Conservation (phyloP, 2,329 filamentous ascomycete genomes). For the Fusarium tricinctum region DNA sequence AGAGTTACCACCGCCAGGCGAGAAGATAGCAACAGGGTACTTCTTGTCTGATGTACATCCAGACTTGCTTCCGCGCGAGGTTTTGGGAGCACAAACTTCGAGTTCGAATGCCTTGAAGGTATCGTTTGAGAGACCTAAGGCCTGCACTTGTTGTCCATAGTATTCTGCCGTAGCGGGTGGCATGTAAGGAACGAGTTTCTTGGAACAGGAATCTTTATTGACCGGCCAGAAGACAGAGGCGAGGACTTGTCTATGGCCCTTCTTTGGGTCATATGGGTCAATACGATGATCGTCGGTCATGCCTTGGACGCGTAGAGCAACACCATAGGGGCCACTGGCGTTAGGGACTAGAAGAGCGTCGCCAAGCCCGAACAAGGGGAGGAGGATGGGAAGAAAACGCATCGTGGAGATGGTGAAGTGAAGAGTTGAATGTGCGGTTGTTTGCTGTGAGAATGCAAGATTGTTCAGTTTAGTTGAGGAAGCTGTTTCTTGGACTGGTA, state of each 20-base stretch:
- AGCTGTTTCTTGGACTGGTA: not conserved
- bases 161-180: constrained; percentile 50
- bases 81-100: constrained; percentile 39
- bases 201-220: constrained; percentile 42
- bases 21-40: constrained; percentile 56
- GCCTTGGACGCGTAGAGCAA: constrained; percentile 45
- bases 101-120: constrained; percentile 50
- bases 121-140: constrained; percentile 51
- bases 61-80: accelerated
- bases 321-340: constrained; percentile 51
- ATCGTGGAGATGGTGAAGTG: constrained; percentile 12
- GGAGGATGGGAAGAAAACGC: constrained; percentile 32
- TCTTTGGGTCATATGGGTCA: constrained; percentile 50
- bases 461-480: not conserved
- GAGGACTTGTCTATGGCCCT: constrained; percentile 48
- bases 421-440: accelerated
- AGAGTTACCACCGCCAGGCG: constrained; percentile 60
- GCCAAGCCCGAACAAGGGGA: constrained; percentile 31
- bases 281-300: constrained; percentile 52
- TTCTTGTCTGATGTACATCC: constrained; percentile 24
- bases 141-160: constrained; percentile 48
- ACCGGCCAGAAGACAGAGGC: constrained; percentile 54
- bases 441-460: not conserved
- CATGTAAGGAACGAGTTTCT: constrained; percentile 52
- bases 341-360: constrained; percentile 49